Evolutionary conservation across 345 rosid genomes (phyloP), one percentile per base, ranked within the genome.

Genomic region (Hevea brasiliensis): DNA sequence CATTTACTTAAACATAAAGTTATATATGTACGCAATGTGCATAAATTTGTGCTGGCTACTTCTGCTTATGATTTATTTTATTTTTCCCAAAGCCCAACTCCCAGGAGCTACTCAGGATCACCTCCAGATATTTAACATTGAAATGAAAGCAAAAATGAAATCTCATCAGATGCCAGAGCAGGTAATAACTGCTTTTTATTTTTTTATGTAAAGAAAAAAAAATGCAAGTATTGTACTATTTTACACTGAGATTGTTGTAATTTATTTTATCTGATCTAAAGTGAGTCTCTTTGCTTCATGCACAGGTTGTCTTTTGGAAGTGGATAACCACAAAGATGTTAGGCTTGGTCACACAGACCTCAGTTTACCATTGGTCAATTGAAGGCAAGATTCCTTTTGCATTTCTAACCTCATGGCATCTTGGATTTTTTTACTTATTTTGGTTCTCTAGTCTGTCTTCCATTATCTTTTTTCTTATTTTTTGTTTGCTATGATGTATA

Each of bases 91-190:
- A 96, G 99, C 99, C 42, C 97, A 93, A 96, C 88, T 91, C 74
- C 88, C 90, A 32, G 99, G 99, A 81, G 91, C 97, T 24, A 87
- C 94, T 68, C 97, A 93, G 84, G 99, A 93, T 87, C 97, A 96
- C 84, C 84, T 96, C 65, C 99, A 96, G 81, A 93, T 96, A 86
- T 93, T 96, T 82, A 96, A 96, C 83, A 93, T 96, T 57, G 99
- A 96, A 89, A 78, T 89, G 91, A 96, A 96, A 79, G 82, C 97
- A 41, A 96, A 96, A 83, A 80, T 96, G 79, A 96, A 96, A 62
- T 93, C 97, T 6, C 88, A 93, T 82, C 99, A 91, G 83, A 96
- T 93, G 99, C 92, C 96, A 53, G 98, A 96, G 89, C 99, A 93
- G 91, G 99, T 91, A 77, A 67, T 65, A 59, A 53, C 55, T 50